These are phyloP conservation scores for Stachybotrys elegans DNA, from an alignment of 2,329 filamentous ascomycete species.

Conservation along the genomic window DNA sequence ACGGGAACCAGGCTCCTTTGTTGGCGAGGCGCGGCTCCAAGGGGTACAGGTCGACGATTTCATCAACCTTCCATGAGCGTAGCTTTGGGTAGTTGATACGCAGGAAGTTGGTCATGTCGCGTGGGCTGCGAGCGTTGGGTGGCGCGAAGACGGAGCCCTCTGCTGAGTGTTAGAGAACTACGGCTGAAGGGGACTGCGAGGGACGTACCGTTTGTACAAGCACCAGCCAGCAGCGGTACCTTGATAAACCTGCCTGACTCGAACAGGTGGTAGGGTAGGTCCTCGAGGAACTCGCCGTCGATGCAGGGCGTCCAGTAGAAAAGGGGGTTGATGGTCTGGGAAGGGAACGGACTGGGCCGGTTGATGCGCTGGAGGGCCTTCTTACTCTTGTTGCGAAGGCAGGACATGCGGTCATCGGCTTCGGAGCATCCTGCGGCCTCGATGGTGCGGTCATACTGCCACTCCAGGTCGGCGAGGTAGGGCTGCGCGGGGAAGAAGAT, in stretches of 20 bases:
- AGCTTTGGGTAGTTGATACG: conserved; percentile 42
- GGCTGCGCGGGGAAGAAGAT: conserved; percentile 46
- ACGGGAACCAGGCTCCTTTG: conserved; percentile 39
- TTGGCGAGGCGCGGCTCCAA: conserved; percentile 24
- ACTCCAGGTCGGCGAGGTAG: conserved; percentile 37
- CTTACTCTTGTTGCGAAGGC: conserved; percentile 32
- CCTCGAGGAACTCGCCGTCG: conserved; percentile 40
- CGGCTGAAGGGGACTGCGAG: background rate
- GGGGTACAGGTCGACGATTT: conserved; percentile 35
- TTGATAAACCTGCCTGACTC: conserved; percentile 32
- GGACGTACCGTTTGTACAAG: conserved; percentile 35
- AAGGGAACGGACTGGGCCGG: conserved; percentile 32
- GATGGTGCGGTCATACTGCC: conserved; percentile 37
- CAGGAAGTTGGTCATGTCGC: conserved; percentile 34
- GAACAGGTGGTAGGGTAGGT: conserved; percentile 36
- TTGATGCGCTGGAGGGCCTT: conserved; percentile 36
- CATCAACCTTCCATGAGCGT: conserved; percentile 24
- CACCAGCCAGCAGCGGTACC: conserved; percentile 41
- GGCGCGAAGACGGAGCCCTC: conserved; percentile 43
- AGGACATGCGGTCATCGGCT: conserved; percentile 29
- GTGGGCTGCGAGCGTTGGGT: conserved; percentile 26
- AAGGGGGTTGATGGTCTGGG: conserved; percentile 25
- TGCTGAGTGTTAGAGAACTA: conserved; percentile 14
- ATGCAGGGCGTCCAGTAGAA: conserved; percentile 49
- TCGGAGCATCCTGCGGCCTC: conserved; percentile 29